Evolutionary conservation across 176 grass and related monocot species (phyloP), one percentile per base, ranked within the genome.

Genomic region (Urochloa ruziziensis): DNA sequence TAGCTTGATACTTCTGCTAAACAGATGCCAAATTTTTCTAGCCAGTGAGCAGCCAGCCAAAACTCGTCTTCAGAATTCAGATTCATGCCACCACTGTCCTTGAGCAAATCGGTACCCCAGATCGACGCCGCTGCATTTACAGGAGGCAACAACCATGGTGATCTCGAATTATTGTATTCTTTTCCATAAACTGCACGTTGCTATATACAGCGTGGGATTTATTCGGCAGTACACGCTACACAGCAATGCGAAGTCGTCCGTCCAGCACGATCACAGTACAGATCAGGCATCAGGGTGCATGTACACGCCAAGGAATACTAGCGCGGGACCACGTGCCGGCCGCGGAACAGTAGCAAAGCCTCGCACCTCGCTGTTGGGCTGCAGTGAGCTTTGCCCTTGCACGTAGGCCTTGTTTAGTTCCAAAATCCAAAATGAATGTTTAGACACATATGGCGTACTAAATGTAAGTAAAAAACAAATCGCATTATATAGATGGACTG

Each of bases 281-380:
- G n/a, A n/a, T n/a, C n/a, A n/a, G 5, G 37, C n/a, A 66, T 4
- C 13, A 29, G 28, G 12, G 5, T 33, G 30, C 3, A 21, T 16
- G 24, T 52, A 5, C n/a, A n/a, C 14, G 19, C 43, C n/a, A 47
- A 11, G 42, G 73, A 34, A 72, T 51, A 27, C 86, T 54, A 78
- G 64, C 65, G 10, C 44, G 56, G 74, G 65, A 9, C 80, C 56
- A 57, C 23, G 36, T 64, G 80, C 70, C 74, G 65, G 73, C 14
- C 73, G 34, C 17, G 33, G 32, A 83, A 71, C 44, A 70, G 54
- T 39, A 4, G 32, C 39, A 48, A 47, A n/a, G n/a, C n/a, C n/a
- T n/a, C n/a, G n/a, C 30, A 10, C 51, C 62, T 25, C 59, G 42
- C 72, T 84, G 73, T 67, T 39, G 2, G 44, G n/a, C 34, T 57